Evolutionary conservation across 345 rosid genomes (phyloP), one percentile per base, ranked within the genome.

Genomic region (Dipteronia dyeriana): DNA sequence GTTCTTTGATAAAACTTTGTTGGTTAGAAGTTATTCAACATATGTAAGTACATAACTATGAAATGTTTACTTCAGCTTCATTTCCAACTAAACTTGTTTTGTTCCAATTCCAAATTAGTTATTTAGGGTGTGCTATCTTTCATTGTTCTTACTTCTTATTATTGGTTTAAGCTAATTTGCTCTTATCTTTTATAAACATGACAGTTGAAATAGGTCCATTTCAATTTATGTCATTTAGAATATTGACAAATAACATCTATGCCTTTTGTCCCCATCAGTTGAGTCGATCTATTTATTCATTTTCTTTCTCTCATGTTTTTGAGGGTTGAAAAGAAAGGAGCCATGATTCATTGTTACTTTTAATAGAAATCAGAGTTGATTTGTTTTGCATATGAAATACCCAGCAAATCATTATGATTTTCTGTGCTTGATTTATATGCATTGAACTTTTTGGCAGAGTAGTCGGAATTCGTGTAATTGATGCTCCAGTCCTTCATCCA

Each of bases 401-500:
- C 56, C 17, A 26, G 16, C 47, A 26, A 62, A 62, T 26, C 29
- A 19, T 11, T 41, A 45, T 34, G 60, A 34, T 57, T n/a, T 16
- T 51, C 9, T 63, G 34, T 59, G 31, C 78, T 74, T 78, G 81
- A 81, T 78, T 61, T 77, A 43, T 76, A 31, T 57, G 76, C 39
- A 23, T 64, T 80, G 64, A 60, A 71, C 43, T 81, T 90, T 84
- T 43, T 87, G 96, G 87, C 91, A 91, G 89, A 77, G 88, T 82
- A 94, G 98, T 83, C 62, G 97, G 97, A 74, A 86, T 94, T 79
- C 78, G 76, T 80, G 61, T 88, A 70, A 79, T 94, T 56, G 87
- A 96, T 74, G 92, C 95, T 70, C 97, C 97, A 13, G 87, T 91
- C 66, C 92, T 96, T 76, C 98, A 96, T 76, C 99, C 97, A 6